Evolutionary conservation across 306 rosid genomes (phyloP).

Genomic region (Senna tora): DNA sequence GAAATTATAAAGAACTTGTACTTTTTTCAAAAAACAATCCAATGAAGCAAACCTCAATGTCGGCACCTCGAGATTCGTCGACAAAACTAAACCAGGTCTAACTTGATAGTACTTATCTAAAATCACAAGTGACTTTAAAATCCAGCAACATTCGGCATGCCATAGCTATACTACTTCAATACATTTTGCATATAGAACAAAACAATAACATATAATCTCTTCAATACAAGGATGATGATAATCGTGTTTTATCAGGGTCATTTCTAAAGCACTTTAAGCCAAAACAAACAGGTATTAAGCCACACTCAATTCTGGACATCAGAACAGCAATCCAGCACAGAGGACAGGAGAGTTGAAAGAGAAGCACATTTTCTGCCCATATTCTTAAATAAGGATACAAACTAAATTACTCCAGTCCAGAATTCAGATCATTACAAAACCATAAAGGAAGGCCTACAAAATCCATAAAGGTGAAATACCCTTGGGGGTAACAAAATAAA

Average conservation of each 20-base stretch:
- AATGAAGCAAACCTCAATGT: not conserved
- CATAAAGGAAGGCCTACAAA: constrained; percentile 25
- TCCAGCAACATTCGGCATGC: not conserved
- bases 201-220: not conserved
- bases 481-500: constrained; percentile 20
- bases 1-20: not conserved
- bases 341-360: not conserved
- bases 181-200: not conserved
- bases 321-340: not conserved
- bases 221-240: not conserved
- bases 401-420: not conserved
- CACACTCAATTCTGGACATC: not conserved
- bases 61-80: not conserved
- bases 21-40: not conserved
- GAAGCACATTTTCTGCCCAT: not conserved
- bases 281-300: not conserved
- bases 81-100: too few species aligned
- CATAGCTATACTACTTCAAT: not conserved
- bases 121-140: not conserved
- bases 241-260: not conserved
- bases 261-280: not conserved
- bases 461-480: constrained; percentile 8
- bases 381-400: constrained; percentile 17
- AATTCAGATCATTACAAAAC: constrained; percentile 31
- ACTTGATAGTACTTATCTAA: not conserved